Evolutionary conservation across 2,329 filamentous ascomycete species (phyloP), one percentile per base, ranked within the genome.

Genomic region (Bipolaris cookei): DNA sequence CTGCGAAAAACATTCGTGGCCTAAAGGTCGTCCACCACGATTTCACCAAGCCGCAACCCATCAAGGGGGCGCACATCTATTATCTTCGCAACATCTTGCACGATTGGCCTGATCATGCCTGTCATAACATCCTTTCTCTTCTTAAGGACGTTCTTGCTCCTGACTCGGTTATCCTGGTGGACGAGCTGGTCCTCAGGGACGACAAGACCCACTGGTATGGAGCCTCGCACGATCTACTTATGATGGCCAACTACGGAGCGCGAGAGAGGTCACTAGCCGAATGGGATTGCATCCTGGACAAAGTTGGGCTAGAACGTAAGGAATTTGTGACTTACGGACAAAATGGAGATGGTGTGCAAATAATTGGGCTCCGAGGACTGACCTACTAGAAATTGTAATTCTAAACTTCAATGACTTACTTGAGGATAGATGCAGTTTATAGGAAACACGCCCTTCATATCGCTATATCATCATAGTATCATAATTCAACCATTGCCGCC

Each of bases 161-260:
- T 6, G 52, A 55, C 52, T 55, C 52, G 14, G 46, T 55, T 11
- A 55, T 55, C 16, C 18, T 55, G 32, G 21, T 55, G 5, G 52
- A 55, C 20, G 52, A 55, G 32, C 46, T 55, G 7, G 16, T 50
- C 23, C 51, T 13, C 46, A 25, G n/a, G n/a, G n/a, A n/a, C 4
- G 52, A 55, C 20, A 46, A 51, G 30, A 32, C 46, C 30, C 52
- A 55, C 16, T 55, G 52, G 52, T 55, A 55, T 16, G 52, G 52
- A 18, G 46, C 52, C 18, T 55, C 46, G 10, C 44, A 45, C 18
- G 52, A 55, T 55, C 6, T 55, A 18, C 52, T 55, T 16, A 55
- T 55, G 52, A 55, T 55, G 52, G 52, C 46, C 14, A 55, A 55
- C 20, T 55, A 55, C 5, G 52, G 52, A 2, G 52, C 52, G 13